Evolutionary conservation across 768 basidiomycete genomes (phyloP), one percentile per base, ranked within the genome.

Genomic region (Agrocybe chaxingu): DNA sequence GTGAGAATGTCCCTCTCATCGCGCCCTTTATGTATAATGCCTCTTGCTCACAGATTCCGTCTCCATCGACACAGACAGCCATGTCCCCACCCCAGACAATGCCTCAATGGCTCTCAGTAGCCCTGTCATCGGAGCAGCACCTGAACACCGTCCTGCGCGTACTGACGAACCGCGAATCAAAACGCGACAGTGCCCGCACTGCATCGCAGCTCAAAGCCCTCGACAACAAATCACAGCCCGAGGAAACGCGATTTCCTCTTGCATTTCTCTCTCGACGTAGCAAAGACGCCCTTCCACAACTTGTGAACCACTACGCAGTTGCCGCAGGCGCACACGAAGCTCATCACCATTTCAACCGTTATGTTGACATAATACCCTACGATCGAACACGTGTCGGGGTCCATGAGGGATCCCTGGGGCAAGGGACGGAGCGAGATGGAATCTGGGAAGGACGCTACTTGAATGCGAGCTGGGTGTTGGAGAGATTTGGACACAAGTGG

Each of bases 401-500:
- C 11, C 70, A 70, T 9, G 56, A 59, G 8, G 55, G 60, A 34
- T 12, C 59, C 12, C n/a, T 30, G 13, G 39, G 36, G 6, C 31
- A 32, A 39, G 34, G 62, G 34, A 60, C 56, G 41, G 46, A 45
- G 24, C 13, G 5, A 8, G 55, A 48, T 11, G 49, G 48, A 8
- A 30, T 24, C 9, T 46, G 50, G 24, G 50, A 60, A 13, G 77
- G 77, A 9, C 68, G 79, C 42, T 95, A 94, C 64, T 63, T 95
- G 33, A 93, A 95, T 59, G 92, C 87, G 10, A 90, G 79, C 60
- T 93, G 91, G 87, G 84, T 93, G n/a, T 72, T 77, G 40, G 92
- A 94, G 62, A 68, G 74, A 24, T 77, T 71, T 44, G 88, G 92
- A 6, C 76, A 76, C 31, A 87, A 83, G 59, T 84, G 81, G 81